Percentiles rank a stretch among this genome's conserved stretches.
Evolutionary conservation across 2,329 filamentous ascomycete species (phyloP).

Genomic region (Diaporthe citrichinensis): DNA sequence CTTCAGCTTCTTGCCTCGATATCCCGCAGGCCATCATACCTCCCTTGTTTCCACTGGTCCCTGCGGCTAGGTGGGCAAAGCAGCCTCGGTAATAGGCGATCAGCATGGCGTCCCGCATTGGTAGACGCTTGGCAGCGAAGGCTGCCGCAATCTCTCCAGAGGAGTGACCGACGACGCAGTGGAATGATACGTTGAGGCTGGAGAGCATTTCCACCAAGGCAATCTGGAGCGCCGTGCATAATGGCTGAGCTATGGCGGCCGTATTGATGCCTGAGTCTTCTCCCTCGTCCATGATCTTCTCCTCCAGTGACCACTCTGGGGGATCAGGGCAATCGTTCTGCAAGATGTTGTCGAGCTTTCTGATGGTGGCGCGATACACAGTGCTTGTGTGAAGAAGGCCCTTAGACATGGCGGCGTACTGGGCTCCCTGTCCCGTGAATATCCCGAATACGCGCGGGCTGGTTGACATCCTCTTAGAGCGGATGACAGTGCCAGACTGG

Average conservation of each 20-base stretch:
- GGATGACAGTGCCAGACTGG: constrained; percentile 21
- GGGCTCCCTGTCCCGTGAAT: constrained; percentile 63
- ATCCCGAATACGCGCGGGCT: constrained; percentile 49
- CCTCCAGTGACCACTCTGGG: constrained; percentile 51
- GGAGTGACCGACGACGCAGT: constrained; percentile 56
- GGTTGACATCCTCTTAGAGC: constrained; percentile 43
- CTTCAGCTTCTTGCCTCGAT: constrained; percentile 46
- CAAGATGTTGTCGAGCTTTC: constrained; percentile 50
- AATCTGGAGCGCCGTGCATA: constrained; percentile 69
- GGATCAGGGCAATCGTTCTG: constrained; percentile 44
- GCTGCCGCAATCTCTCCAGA: constrained; percentile 62
- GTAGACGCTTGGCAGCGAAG: constrained; percentile 56
- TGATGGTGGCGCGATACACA: constrained; percentile 53
- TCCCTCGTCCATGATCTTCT: constrained; percentile 51
- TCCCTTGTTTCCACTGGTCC: constrained; percentile 44
- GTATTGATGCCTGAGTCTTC: constrained; percentile 50
- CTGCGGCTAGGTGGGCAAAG: constrained; percentile 47
- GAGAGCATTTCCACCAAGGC: constrained; percentile 52
- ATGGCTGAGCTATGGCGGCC: constrained; percentile 62
- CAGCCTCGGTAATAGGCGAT: constrained; percentile 58
- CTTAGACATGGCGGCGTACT: constrained; percentile 59
- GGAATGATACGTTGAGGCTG: constrained; percentile 47
- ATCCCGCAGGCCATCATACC: constrained; percentile 55
- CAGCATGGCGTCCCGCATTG: constrained; percentile 54
- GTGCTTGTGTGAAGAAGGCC: constrained; percentile 48